These are phyloP conservation scores for Mycothermus thermophilus DNA, from an alignment of 495 filamentous ascomycete species.

Conservation along the genomic window DNA sequence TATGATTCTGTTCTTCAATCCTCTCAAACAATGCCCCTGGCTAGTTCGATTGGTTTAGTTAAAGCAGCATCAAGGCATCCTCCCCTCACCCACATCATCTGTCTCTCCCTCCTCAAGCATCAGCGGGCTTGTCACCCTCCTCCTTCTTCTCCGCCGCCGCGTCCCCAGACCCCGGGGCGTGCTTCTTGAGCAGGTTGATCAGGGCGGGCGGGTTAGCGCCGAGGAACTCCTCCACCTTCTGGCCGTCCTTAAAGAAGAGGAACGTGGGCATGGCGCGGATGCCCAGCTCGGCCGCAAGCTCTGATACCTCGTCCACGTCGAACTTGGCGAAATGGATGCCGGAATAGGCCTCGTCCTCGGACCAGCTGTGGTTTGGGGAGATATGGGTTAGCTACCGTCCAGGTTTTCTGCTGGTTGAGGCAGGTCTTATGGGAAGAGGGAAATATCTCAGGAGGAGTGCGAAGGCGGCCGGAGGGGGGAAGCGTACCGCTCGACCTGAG, in stretches of 20 bases:
- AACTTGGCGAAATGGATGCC: constrained; percentile 71
- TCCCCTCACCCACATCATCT: neutral
- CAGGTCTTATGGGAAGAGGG: too few species aligned
- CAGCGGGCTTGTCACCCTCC: neutral
- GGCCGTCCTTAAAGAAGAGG: constrained; percentile 64
- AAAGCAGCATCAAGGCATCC: too few species aligned
- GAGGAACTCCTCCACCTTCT: constrained; percentile 49
- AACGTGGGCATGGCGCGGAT: constrained; percentile 97
- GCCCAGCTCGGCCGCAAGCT: constrained; percentile 63
- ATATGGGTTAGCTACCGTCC: neutral
- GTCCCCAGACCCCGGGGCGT: too few species aligned
- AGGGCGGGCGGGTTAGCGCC: constrained; percentile 57
- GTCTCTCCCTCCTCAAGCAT: neutral
- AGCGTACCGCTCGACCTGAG: constrained; percentile 44
- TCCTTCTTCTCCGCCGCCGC: neutral
- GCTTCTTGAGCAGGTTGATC: constrained; percentile 9
- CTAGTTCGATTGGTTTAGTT: too few species aligned
- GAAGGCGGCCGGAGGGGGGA: neutral
- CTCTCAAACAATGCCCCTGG: too few species aligned
- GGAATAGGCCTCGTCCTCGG: constrained; percentile 33
- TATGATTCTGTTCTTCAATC: too few species aligned
- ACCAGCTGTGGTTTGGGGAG: constrained; percentile 29
- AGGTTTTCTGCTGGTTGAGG: neutral
- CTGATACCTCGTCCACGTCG: constrained; percentile 73
- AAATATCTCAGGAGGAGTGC: neutral